phyloP scores from a whole-genome alignment of 441 rosid species.

The Metrosideros polymorpha region DNA sequence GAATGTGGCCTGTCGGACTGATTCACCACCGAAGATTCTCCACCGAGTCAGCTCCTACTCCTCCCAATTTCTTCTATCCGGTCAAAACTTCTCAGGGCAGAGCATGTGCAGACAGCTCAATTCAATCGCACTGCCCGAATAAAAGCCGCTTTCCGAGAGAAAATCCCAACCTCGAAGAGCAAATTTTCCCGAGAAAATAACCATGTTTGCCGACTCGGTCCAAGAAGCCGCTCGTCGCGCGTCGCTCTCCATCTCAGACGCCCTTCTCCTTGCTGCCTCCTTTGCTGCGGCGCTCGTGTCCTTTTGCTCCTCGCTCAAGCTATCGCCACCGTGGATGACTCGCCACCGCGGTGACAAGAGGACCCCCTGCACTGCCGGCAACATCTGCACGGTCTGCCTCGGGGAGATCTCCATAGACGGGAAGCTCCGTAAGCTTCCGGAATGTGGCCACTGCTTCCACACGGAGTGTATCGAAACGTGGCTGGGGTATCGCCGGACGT shows the following conservation, averaged over 20 bases:
- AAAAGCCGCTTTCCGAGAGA: background rate
- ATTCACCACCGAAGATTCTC: background rate
- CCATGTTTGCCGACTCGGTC: background rate
- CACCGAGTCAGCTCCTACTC: background rate
- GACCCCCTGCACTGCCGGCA: background rate
- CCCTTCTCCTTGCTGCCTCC: background rate
- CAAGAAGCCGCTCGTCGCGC: background rate
- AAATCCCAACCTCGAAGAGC: background rate
- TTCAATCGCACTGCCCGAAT: background rate
- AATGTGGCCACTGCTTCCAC: conserved; percentile 22
- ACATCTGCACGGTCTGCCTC: conserved; percentile 18
- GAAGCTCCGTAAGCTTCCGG: conserved; percentile 5
- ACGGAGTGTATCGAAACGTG: conserved; percentile 22
- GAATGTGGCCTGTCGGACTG: background rate
- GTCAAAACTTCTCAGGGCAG: background rate
- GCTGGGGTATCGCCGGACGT: conserved; percentile 7
- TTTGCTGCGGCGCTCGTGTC: background rate
- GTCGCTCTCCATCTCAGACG: background rate
- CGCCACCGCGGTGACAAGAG: background rate
- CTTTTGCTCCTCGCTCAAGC: background rate
- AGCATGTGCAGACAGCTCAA: background rate
- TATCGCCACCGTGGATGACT: background rate
- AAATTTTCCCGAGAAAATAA: background rate
- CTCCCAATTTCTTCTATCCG: background rate
- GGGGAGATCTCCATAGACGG: conserved; percentile 6